These are phyloP conservation scores for Populus hybrid DNA, from an alignment of 441 rosid genomes.

Conservation along the genomic window DNA sequence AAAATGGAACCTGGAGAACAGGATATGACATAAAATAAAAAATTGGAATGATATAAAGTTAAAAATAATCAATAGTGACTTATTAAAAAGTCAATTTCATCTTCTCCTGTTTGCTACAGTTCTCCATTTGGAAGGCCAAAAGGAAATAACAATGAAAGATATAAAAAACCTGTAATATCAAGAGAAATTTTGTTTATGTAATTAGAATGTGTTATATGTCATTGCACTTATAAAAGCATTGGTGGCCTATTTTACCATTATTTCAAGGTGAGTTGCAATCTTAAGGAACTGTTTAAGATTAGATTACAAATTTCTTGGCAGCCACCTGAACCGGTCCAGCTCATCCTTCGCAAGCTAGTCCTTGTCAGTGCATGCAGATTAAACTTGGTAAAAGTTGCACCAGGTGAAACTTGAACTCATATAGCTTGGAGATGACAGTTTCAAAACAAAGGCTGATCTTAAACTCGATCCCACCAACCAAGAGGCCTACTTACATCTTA, in stretches of 20 bases:
- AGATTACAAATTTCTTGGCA: neutral
- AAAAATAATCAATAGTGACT: neutral
- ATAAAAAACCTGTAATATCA: neutral
- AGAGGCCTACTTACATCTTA: neutral
- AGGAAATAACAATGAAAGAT: neutral
- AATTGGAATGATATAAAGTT: neutral
- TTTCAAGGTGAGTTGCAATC: neutral
- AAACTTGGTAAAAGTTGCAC: neutral
- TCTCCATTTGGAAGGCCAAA: neutral
- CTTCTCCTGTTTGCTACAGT: neutral
- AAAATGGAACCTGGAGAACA: conserved; percentile 68
- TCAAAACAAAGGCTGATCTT: neutral
- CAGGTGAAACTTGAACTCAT: neutral
- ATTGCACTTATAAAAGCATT: neutral
- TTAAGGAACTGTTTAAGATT: neutral
- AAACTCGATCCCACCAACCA: neutral
- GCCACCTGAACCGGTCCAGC: neutral
- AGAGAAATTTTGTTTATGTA: neutral
- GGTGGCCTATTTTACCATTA: neutral
- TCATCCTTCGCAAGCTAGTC: neutral
- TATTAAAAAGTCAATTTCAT: neutral
- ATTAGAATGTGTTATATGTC: neutral
- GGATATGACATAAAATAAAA: neutral
- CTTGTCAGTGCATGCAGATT: neutral
- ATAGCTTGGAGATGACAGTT: neutral